Conservation (phyloP, 495 filamentous ascomycete species). For the Penicillium crystallinum region DNA sequence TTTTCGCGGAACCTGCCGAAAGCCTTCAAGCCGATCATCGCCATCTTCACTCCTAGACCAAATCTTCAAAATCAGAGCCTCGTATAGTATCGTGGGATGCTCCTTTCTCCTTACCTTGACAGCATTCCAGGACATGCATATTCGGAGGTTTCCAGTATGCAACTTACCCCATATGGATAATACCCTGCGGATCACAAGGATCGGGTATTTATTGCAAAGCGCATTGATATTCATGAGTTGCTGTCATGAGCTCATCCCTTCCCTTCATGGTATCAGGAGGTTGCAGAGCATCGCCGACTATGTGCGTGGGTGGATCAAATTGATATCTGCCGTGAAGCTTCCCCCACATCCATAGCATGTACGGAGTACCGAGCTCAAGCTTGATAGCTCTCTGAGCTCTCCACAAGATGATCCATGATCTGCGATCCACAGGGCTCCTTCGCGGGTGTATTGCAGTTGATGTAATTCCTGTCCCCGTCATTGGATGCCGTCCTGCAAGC, state of each 20-base stretch:
- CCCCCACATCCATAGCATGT: not conserved
- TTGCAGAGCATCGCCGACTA: not conserved
- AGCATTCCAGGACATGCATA: conserved; percentile 22
- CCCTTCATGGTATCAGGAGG: conserved; percentile 7
- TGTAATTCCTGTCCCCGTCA: not conserved
- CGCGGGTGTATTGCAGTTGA: not conserved
- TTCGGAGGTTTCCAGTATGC: conserved; percentile 28
- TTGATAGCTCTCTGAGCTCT: not conserved
- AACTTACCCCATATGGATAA: conserved; percentile 13
- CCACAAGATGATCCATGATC: not conserved
- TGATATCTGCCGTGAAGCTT: not conserved
- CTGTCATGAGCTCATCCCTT: conserved; percentile 3
- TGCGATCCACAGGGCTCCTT: not conserved
- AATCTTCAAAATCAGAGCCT: not conserved
- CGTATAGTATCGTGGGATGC: conserved; percentile 8
- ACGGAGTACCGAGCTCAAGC: not conserved
- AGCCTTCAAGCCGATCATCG: conserved; percentile 3
- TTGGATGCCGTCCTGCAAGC: conserved; percentile 5
- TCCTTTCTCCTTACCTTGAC: conserved; percentile 14
- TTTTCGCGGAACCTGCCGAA: conserved; percentile 1
- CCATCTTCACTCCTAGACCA: not conserved
- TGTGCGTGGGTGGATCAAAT: not conserved
- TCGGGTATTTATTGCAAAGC: not conserved
- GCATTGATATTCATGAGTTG: not conserved
- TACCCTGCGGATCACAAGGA: conserved; percentile 11